Conservation (phyloP, 345 rosid species). For the Populus davidiana region DNA sequence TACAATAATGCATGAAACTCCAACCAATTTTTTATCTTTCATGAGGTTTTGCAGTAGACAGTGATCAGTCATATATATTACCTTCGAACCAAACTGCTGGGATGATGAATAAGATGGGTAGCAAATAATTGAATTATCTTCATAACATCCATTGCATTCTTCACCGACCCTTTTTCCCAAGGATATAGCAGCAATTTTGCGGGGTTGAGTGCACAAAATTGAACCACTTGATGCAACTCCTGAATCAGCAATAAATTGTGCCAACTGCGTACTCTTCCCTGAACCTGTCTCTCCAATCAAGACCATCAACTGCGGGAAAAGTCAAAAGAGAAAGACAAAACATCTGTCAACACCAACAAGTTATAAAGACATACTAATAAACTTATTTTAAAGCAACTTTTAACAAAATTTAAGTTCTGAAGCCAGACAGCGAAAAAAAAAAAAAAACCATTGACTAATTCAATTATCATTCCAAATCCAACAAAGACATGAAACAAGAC, state of each 20-base stretch:
- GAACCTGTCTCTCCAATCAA: slow-evolving; percentile 96
- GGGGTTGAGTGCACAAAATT: slow-evolving; percentile 82
- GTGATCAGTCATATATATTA: slow-evolving; percentile 78
- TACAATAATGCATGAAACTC: slow-evolving; percentile 71
- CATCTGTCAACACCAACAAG: neutral
- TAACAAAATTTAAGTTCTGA: neutral
- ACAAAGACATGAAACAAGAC: neutral
- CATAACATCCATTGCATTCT: slow-evolving; percentile 71
- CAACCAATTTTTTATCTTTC: slow-evolving; percentile 60
- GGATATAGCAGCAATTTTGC: slow-evolving; percentile 79
- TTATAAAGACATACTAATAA: neutral
- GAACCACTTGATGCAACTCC: slow-evolving; percentile 54
- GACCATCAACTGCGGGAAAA: slow-evolving; percentile 52
- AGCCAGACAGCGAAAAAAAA: neutral
- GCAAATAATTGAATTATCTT: slow-evolving; percentile 46
- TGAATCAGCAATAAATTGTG: slow-evolving; percentile 88
- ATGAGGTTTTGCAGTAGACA: slow-evolving; percentile 73
- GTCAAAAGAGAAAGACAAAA: slow-evolving; percentile 7
- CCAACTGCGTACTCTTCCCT: slow-evolving; percentile 92
- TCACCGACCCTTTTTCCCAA: slow-evolving; percentile 69
- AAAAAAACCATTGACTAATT: neutral
- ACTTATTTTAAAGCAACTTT: neutral
- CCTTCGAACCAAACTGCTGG: slow-evolving; percentile 52
- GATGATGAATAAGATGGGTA: slow-evolving; percentile 57
- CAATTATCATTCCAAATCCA: neutral